A percentile compares a stretch with the other conserved stretches of the same genome.
These are phyloP conservation scores for Prunella vulgaris DNA, from an alignment of 257 asterid species.

Conservation along the genomic window DNA sequence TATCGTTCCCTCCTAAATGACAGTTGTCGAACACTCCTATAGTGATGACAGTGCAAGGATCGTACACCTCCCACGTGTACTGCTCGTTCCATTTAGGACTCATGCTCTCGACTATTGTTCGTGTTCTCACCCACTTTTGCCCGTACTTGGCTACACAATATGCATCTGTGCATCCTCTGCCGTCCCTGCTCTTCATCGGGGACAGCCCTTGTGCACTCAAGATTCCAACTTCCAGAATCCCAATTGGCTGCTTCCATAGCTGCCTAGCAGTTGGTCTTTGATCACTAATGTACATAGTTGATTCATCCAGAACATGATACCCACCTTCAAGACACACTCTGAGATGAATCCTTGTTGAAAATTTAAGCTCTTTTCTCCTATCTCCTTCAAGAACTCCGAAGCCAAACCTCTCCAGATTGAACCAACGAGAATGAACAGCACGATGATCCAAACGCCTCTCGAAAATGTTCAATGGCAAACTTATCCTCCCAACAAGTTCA, in stretches of 20 bases:
- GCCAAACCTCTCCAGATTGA: slow-evolving; percentile 53
- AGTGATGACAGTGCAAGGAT: slow-evolving; percentile 69
- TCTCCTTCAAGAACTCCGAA: slow-evolving; percentile 54
- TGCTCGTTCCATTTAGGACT: slow-evolving; percentile 81
- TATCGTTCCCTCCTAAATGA: slow-evolving; percentile 42
- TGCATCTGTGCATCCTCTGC: slow-evolving; percentile 52
- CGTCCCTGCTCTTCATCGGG: slow-evolving; percentile 45
- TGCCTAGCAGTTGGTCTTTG: slow-evolving; percentile 70
- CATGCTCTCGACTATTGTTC: slow-evolving; percentile 57
- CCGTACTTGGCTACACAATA: slow-evolving; percentile 80
- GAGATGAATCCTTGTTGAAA: slow-evolving; percentile 59
- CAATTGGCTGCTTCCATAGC: slow-evolving; percentile 70
- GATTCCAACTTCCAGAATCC: slow-evolving; percentile 67
- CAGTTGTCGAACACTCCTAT: slow-evolving; percentile 62
- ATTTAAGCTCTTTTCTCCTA: slow-evolving; percentile 50
- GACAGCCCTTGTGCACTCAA: slow-evolving; percentile 57
- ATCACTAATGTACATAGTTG: slow-evolving; percentile 67
- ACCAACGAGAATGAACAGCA: slow-evolving; percentile 60
- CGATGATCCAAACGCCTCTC: slow-evolving; percentile 67
- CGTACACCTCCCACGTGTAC: slow-evolving; percentile 81
- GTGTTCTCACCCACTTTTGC: slow-evolving; percentile 72
- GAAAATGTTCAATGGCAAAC: slow-evolving; percentile 41
- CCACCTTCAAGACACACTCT: slow-evolving; percentile 69
- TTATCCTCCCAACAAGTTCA: slow-evolving; percentile 53
- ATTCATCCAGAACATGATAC: slow-evolving; percentile 70